These are phyloP conservation scores for Fusarium citri DNA, from an alignment of 2,329 filamentous ascomycete species.

Conservation along the genomic window DNA sequence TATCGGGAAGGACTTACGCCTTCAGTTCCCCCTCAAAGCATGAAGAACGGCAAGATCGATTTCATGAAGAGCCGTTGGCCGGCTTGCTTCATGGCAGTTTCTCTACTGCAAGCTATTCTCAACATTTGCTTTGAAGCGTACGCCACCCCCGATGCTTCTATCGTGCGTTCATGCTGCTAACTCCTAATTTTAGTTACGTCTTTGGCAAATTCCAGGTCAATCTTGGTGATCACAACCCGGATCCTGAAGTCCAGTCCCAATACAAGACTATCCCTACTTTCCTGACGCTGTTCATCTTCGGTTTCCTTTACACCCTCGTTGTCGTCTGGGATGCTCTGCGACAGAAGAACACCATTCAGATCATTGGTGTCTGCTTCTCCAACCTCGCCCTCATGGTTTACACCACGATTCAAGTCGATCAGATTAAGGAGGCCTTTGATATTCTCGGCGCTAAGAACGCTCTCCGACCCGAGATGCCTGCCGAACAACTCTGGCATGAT, in stretches of 20 bases:
- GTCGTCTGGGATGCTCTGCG: constrained; percentile 94
- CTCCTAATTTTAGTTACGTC: constrained; percentile 73
- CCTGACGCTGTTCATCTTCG: constrained; percentile 95
- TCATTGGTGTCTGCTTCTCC: constrained; percentile 94
- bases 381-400: constrained; percentile 94
- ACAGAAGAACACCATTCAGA: constrained; percentile 97
- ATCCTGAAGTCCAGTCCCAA: constrained; percentile 60
- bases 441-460: constrained; percentile 60
- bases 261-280: constrained; percentile 89
- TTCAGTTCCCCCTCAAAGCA: constrained; percentile 49
- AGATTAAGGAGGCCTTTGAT: constrained; percentile 80
- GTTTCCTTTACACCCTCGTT: constrained; percentile 90
- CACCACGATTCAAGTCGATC: constrained; percentile 90
- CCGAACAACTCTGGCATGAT: constrained; percentile 71
- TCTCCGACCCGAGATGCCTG: constrained; percentile 54
- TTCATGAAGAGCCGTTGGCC: constrained; percentile 89
- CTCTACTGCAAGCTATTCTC: constrained; percentile 80
- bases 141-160: constrained; percentile 51
- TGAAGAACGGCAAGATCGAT: constrained; percentile 65
- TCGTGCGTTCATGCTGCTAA: constrained; percentile 20
- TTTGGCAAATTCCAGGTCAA: constrained; percentile 86
- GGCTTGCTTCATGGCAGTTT: constrained; percentile 82
- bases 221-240: constrained; percentile 57
- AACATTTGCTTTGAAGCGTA: constrained; percentile 89
- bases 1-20: constrained; percentile 53